Evolutionary conservation across 805 yeast genomes (phyloP).

Genomic region (Kuraishia ogatae): DNA sequence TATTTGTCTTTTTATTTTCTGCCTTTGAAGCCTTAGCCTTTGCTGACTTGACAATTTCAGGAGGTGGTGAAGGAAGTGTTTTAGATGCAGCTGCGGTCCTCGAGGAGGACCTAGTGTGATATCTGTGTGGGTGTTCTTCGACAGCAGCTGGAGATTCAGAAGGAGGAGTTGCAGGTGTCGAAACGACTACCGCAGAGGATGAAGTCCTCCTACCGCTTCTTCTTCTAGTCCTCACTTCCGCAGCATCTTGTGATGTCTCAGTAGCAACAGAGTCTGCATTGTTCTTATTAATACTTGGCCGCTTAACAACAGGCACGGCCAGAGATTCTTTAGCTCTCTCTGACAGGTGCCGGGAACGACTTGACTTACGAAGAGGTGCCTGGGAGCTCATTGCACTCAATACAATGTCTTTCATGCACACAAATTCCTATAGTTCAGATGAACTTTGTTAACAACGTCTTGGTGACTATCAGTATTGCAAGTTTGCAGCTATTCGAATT

Average conservation of each 20-base stretch:
- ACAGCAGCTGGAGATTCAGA: neutral
- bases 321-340: constrained; percentile 6
- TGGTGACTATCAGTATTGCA: no score
- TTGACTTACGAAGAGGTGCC: constrained; percentile 10
- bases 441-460: neutral
- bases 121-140: neutral
- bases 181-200: neutral
- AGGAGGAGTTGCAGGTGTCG: neutral
- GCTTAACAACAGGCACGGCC: neutral
- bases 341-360: constrained; percentile 12
- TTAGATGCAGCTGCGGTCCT: neutral
- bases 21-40: neutral
- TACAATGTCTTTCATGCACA: neutral
- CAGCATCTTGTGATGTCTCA: neutral
- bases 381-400: neutral
- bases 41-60: neutral
- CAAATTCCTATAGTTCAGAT: neutral
- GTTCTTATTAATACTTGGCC: neutral
- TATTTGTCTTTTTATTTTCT: neutral
- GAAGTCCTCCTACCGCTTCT: neutral
- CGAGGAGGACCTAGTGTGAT: neutral
- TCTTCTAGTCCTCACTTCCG: neutral
- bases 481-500: neutral
- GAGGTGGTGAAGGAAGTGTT: neutral
- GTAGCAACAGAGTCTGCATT: neutral